Evolutionary conservation across 2,329 filamentous ascomycete genomes (phyloP).

Genomic region (Helminthosporium solani): DNA sequence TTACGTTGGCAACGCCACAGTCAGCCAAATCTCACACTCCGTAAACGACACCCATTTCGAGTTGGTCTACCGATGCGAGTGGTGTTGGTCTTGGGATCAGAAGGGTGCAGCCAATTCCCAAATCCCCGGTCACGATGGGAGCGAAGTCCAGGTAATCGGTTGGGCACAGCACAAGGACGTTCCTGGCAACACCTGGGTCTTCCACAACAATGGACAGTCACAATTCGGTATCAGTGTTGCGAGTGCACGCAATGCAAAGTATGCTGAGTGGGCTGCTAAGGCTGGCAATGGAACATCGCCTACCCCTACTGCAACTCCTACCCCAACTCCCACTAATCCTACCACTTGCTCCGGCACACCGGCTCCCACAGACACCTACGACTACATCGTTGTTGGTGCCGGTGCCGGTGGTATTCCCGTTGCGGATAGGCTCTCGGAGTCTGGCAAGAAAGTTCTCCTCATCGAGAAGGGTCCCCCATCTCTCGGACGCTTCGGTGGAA

Average conservation of each 20-base stretch:
- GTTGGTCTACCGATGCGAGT: conserved; percentile 64
- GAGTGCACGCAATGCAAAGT: conserved; percentile 48
- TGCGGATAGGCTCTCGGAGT: conserved; percentile 62
- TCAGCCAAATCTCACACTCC: conserved; percentile 61
- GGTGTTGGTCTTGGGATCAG: conserved; percentile 49
- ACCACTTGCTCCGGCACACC: conserved; percentile 40
- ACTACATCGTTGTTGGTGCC: conserved; percentile 66
- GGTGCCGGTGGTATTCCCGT: conserved; percentile 63
- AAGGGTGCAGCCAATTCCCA: conserved; percentile 43
- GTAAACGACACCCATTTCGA: conserved; percentile 61
- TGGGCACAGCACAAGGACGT: conserved; percentile 54
- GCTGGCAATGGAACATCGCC: conserved; percentile 36
- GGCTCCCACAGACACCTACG: conserved; percentile 52
- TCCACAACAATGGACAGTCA: conserved; percentile 57
- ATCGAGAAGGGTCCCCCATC: conserved; percentile 54
- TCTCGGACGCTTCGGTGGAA: conserved; percentile 65
- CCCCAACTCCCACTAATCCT: conserved; percentile 31
- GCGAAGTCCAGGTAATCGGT: conserved; percentile 50
- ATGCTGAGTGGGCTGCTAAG: conserved; percentile 44
- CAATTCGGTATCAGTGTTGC: conserved; percentile 53
- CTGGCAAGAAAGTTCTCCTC: conserved; percentile 65
- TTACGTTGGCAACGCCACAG: conserved; percentile 62
- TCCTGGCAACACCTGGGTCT: conserved; percentile 43
- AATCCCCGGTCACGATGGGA: conserved; percentile 24
- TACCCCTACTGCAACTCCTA: conserved; percentile 28